phyloP scores from a whole-genome alignment of 2,329 filamentous ascomycete species.

The Sporothrix brunneoviolacea region DNA sequence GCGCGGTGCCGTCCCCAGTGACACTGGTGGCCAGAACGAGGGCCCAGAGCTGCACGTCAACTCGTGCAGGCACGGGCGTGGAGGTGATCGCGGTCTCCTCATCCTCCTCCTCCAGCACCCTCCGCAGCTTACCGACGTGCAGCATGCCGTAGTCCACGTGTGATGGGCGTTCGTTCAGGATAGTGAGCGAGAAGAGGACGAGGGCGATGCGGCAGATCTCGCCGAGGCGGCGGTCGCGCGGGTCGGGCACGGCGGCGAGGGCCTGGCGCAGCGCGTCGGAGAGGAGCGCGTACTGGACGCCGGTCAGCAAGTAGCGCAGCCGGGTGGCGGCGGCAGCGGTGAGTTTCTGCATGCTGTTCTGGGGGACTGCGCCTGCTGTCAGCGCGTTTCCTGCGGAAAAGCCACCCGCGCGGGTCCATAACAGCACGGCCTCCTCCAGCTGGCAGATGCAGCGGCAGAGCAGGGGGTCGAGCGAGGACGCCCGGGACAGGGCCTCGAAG shows the following conservation, averaged over 20 bases:
- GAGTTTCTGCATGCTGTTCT: too few relatives aligned
- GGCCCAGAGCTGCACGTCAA: neutral
- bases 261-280: neutral
- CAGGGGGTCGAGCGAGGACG: neutral
- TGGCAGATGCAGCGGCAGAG: neutral
- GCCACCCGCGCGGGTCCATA: too few relatives aligned
- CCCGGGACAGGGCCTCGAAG: neutral
- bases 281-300: slow-evolving; percentile 4
- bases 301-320: slow-evolving; percentile 1
- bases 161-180: neutral
- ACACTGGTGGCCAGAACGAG: slow-evolving; percentile 1
- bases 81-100: too few relatives aligned
- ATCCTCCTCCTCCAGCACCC: neutral
- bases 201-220: neutral
- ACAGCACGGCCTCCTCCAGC: neutral
- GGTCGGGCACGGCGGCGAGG: neutral
- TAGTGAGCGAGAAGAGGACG: neutral
- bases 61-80: too few relatives aligned
- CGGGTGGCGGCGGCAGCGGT: neutral
- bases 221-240: neutral
- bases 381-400: too few relatives aligned
- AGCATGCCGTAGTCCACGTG: neutral
- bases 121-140: neutral
- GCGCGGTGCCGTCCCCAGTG: too few relatives aligned
- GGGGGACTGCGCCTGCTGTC: too few relatives aligned